A percentile compares a stretch with the other conserved stretches of the same genome.
These are phyloP conservation scores for Protomyces pachydermus DNA, from an alignment of 1,139 yeast genomes.

Conservation along the genomic window DNA sequence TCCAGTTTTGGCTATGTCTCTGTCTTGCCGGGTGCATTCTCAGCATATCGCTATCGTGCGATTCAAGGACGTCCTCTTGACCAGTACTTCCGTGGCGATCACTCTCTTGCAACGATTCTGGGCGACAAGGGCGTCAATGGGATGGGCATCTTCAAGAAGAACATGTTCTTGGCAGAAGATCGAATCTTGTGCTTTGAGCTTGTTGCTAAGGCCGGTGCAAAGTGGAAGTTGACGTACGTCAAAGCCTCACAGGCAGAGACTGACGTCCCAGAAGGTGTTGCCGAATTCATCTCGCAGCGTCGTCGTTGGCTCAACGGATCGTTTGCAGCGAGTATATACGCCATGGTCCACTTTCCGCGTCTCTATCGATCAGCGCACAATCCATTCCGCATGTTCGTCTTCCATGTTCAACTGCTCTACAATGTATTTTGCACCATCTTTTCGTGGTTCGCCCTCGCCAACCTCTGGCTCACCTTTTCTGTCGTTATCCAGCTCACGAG, in stretches of 20 bases:
- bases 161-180: constrained; percentile 97
- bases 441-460: constrained; percentile 78
- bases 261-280: constrained; percentile 86
- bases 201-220: constrained; percentile 77
- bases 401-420: constrained; percentile 73
- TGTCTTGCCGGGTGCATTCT: constrained; percentile 88
- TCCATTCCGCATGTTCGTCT: constrained; percentile 58
- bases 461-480: constrained; percentile 73
- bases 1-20: constrained; percentile 83
- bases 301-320: constrained; percentile 99
- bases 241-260: constrained; percentile 94
- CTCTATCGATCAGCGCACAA: constrained; percentile 79
- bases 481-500: constrained; percentile 45
- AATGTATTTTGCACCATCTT: constrained; percentile 62
- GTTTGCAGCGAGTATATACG: constrained; percentile 86
- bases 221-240: constrained; percentile 91
- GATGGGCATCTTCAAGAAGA: constrained; percentile 82
- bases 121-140: constrained; percentile 49
- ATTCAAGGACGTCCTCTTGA: constrained; percentile 75
- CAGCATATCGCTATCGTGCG: constrained; percentile 81
- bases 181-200: constrained; percentile 96
- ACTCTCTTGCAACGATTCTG: constrained; percentile 40
- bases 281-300: constrained; percentile 94
- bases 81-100: constrained; percentile 91
- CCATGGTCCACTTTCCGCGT: constrained; percentile 65